These are phyloP conservation scores for Fragaria vesca DNA, from an alignment of 306 rosid species.

Conservation along the genomic window DNA sequence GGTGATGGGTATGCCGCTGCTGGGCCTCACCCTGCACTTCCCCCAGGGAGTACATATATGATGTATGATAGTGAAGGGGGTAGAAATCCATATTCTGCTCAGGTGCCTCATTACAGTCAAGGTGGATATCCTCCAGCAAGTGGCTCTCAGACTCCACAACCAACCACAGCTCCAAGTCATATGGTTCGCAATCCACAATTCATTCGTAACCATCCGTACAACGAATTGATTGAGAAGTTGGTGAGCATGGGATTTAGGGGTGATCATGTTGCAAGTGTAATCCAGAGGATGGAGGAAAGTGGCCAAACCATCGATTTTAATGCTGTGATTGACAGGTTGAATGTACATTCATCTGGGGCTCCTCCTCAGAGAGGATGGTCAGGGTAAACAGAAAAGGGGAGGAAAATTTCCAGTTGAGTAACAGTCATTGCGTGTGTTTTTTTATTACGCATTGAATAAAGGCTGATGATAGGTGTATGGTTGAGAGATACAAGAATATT, in stretches of 20 bases:
- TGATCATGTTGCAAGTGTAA: constrained; percentile 70
- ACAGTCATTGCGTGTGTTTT: constrained; percentile 70
- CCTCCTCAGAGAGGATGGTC: constrained; percentile 80
- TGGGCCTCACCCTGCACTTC: constrained; percentile 48
- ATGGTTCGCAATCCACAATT: constrained; percentile 66
- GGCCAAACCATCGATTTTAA: constrained; percentile 87
- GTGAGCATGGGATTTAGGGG: constrained; percentile 85
- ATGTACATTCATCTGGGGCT: constrained; percentile 57
- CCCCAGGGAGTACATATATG: constrained; percentile 72
- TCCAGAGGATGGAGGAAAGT: constrained; percentile 95
- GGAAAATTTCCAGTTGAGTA: constrained; percentile 18
- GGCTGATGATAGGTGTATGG: constrained; percentile 37
- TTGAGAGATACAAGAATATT: constrained; percentile 19
- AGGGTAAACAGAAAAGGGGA: constrained; percentile 31
- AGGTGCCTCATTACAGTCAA: constrained; percentile 62
- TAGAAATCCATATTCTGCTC: constrained; percentile 58
- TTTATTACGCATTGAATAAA: constrained; percentile 91
- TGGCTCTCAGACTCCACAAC: constrained; percentile 57
- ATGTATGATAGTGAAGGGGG: constrained; percentile 83
- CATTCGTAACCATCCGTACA: constrained; percentile 67
- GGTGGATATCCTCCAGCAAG: constrained; percentile 73
- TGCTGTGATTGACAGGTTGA: constrained; percentile 86
- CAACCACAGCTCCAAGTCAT: constrained; percentile 36
- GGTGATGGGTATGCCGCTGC: constrained; percentile 62
- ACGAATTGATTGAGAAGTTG: constrained; percentile 81